Percentiles rank a stretch among this genome's conserved stretches.
These are phyloP conservation scores for Isoetes engelmannii DNA, from an alignment of 83 land plant genomes.

Conservation along the genomic window DNA sequence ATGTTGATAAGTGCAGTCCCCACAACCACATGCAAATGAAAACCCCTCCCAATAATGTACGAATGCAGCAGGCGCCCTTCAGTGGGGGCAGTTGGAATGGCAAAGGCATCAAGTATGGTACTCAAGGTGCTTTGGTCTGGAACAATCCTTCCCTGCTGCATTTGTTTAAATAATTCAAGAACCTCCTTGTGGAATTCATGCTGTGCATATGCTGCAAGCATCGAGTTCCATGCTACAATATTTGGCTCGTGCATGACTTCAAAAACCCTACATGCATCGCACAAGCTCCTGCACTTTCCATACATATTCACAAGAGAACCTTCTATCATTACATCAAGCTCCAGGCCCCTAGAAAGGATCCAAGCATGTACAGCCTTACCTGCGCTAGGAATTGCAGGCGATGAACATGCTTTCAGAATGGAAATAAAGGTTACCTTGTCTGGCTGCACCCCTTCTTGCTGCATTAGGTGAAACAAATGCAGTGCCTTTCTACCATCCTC, in stretches of 20 bases:
- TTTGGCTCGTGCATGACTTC: slow-evolving; percentile 39
- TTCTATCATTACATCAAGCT: slow-evolving; percentile 26
- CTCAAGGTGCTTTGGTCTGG: slow-evolving; percentile 36
- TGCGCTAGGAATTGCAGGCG: no score
- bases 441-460: slow-evolving; percentile 19
- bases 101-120: slow-evolving; percentile 44
- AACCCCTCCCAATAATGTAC: slow-evolving; percentile 28
- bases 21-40: slow-evolving; percentile 21
- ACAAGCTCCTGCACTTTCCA: slow-evolving; percentile 25
- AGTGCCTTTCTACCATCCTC: slow-evolving; percentile 25
- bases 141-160: slow-evolving; percentile 1
- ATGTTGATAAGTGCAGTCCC: slow-evolving; percentile 39
- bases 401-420: neutral
- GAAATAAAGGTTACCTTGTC: slow-evolving; percentile 5
- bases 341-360: slow-evolving; percentile 8
- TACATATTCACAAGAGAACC: slow-evolving; percentile 29
- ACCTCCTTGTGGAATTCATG: slow-evolving; percentile 31
- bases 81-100: slow-evolving; percentile 15
- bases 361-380: no score
- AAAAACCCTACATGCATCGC: slow-evolving; percentile 28
- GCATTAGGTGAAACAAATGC: slow-evolving; percentile 35
- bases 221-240: slow-evolving; percentile 61
- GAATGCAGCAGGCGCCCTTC: slow-evolving; percentile 45
- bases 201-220: slow-evolving; percentile 48
- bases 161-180: neutral